Conservation (phyloP, 1,139 yeast genomes). For the Blastobotrys capitulatus region DNA sequence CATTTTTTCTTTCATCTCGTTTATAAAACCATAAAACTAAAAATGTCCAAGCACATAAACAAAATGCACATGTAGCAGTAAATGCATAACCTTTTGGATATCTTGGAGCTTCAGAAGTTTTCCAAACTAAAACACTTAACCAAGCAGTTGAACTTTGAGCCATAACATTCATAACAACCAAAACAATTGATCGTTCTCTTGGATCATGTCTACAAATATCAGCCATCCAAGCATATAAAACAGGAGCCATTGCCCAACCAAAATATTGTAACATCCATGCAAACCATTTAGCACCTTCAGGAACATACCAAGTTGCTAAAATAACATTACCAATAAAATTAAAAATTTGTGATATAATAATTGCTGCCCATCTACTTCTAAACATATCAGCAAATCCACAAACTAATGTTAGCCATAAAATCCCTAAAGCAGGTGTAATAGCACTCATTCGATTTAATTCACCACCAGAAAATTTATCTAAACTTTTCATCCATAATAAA, state of each 20-base stretch:
- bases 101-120: conserved; percentile 48
- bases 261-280: conserved; percentile 42
- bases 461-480: conserved; percentile 34
- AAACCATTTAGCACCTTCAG: conserved; percentile 43
- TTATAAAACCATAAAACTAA: conserved; percentile 54
- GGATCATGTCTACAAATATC: conserved; percentile 35
- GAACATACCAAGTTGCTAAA: conserved; percentile 44
- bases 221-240: conserved; percentile 38
- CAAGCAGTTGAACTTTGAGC: conserved; percentile 40
- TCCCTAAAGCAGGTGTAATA: conserved; percentile 42
- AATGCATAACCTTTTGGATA: conserved; percentile 47
- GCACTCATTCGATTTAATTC: conserved; percentile 44
- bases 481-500: conserved; percentile 28
- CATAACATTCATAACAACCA: conserved; percentile 39
- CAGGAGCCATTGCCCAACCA: conserved; percentile 35
- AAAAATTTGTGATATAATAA: conserved; percentile 38
- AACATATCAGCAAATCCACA: conserved; percentile 44
- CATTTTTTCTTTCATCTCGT: conserved; percentile 47
- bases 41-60: conserved; percentile 50
- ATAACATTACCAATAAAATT: conserved; percentile 42
- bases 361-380: conserved; percentile 36
- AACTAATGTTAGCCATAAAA: conserved; percentile 37
- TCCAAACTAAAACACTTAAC: conserved; percentile 42
- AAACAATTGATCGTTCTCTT: conserved; percentile 38
- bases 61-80: conserved; percentile 48